A percentile compares a stretch with the other conserved stretches of the same genome.
Evolutionary conservation across 257 asterid genomes (phyloP).

Genomic region (Asclepias syriaca): DNA sequence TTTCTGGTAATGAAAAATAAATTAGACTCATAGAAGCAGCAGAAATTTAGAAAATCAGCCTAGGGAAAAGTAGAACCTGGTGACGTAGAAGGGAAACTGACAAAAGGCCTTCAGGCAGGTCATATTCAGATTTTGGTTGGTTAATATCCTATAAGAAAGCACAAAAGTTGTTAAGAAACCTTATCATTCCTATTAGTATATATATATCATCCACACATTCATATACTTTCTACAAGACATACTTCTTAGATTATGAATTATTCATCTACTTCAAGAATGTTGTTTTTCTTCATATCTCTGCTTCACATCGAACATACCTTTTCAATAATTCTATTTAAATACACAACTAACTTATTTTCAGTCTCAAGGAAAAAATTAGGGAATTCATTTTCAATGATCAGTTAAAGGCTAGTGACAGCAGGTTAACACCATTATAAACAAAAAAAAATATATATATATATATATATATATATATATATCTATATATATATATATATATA

Average conservation of each 20-base stretch:
- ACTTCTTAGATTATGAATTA: background rate
- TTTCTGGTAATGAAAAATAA: conserved; percentile 47
- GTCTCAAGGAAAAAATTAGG: background rate
- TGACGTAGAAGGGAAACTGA: conserved; percentile 95
- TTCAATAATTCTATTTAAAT: background rate
- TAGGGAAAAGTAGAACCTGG: conserved; percentile 57
- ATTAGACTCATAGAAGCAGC: conserved; percentile 21
- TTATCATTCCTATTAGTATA: background rate
- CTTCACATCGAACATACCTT: background rate
- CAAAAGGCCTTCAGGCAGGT: conserved; percentile 63
- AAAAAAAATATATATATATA: background rate
- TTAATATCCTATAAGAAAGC: conserved; percentile 61
- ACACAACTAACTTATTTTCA: background rate
- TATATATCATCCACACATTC: background rate
- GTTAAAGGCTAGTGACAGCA: background rate
- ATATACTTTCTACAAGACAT: background rate
- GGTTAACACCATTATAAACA: background rate
- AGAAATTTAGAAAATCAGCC: conserved; percentile 21
- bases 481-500: too few relatives aligned
- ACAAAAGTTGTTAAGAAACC: background rate
- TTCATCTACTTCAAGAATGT: conserved; percentile 8
- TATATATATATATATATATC: too few relatives aligned
- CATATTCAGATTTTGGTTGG: conserved; percentile 53
- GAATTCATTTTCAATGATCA: background rate
- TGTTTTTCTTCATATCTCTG: background rate